Evolutionary conservation across 352 stramenopile genomes (phyloP).

Genomic region (Thalassiosira sp.): DNA sequence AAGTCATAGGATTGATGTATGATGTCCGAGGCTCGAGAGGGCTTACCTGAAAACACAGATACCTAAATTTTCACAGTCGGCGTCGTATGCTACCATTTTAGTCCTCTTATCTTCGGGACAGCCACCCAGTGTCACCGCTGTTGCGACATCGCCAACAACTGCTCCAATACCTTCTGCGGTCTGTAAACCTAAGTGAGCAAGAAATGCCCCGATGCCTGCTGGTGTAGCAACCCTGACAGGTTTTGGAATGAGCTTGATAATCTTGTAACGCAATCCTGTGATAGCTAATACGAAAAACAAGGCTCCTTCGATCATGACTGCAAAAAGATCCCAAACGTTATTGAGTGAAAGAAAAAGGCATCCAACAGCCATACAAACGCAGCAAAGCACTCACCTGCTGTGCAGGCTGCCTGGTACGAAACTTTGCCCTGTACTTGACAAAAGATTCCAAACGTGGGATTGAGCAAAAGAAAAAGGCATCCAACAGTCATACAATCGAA

Average conservation of each 20-base stretch:
- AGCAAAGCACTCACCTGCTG: too few species aligned
- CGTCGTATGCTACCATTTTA: slow-evolving; percentile 56
- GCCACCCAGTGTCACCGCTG: slow-evolving; percentile 67
- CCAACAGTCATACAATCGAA: too few species aligned
- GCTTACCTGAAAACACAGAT: slow-evolving; percentile 43
- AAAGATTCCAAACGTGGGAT: slow-evolving; percentile 4
- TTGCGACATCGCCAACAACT: slow-evolving; percentile 70
- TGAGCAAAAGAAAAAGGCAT: too few species aligned
- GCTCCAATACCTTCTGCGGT: slow-evolving; percentile 69
- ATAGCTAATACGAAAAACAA: slow-evolving; percentile 77
- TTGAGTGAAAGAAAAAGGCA: too few species aligned
- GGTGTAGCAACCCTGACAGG: slow-evolving; percentile 60
- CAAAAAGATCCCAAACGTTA: too few species aligned
- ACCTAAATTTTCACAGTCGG: slow-evolving; percentile 28
- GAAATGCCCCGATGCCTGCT: slow-evolving; percentile 67
- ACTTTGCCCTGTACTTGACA: slow-evolving; percentile 51
- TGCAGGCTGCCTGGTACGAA: slow-evolving; percentile 63
- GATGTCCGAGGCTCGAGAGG: too few species aligned
- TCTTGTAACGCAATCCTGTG: slow-evolving; percentile 56
- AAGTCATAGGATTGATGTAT: too few species aligned
- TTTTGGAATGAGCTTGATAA: slow-evolving; percentile 62
- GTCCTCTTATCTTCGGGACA: slow-evolving; percentile 59
- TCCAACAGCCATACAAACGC: too few species aligned
- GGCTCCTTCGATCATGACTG: slow-evolving; percentile 72
- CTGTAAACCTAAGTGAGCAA: slow-evolving; percentile 73